A percentile compares a stretch with the other conserved stretches of the same genome.
Evolutionary conservation across 805 yeast genomes (phyloP).

Genomic region (Starmera quercuum): DNA sequence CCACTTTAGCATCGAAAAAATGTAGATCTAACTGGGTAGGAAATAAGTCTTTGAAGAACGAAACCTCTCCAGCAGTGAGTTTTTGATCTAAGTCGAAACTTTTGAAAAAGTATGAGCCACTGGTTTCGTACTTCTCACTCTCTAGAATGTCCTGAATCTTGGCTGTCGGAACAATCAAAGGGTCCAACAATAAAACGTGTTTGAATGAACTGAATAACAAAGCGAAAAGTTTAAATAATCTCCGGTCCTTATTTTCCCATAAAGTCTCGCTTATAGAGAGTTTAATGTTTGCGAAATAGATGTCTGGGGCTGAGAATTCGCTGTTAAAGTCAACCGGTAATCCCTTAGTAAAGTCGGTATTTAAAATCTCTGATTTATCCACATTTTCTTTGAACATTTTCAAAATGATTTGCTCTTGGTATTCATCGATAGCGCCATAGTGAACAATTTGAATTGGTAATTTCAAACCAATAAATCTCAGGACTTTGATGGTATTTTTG

Average conservation of each 20-base stretch:
- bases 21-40: conserved; percentile 10
- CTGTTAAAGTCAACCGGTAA: neutral
- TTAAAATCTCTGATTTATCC: neutral
- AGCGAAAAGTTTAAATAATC: conserved; percentile 41
- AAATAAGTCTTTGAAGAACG: conserved; percentile 4
- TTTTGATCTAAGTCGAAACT: conserved; percentile 19
- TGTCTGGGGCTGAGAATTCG: conserved; percentile 17
- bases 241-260: conserved; percentile 20
- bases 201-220: conserved; percentile 45
- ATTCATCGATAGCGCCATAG: conserved; percentile 11
- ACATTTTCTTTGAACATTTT: conserved; percentile 7
- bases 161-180: conserved; percentile 40
- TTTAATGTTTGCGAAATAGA: conserved; percentile 22
- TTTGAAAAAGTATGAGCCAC: conserved; percentile 36
- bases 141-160: conserved; percentile 27
- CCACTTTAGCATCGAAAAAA: conserved; percentile 5
- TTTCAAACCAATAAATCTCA: conserved; percentile 17
- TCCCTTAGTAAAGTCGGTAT: neutral
- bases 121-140: conserved; percentile 21
- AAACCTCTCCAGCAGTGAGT: conserved; percentile 1
- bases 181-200: conserved; percentile 45
- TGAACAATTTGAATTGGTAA: conserved; percentile 22
- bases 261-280: conserved; percentile 5
- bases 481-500: conserved; percentile 7
- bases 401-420: conserved; percentile 4